Evolutionary conservation across 176 grass and related monocot genomes (phyloP).

Genomic region (Oryza glaberrima): DNA sequence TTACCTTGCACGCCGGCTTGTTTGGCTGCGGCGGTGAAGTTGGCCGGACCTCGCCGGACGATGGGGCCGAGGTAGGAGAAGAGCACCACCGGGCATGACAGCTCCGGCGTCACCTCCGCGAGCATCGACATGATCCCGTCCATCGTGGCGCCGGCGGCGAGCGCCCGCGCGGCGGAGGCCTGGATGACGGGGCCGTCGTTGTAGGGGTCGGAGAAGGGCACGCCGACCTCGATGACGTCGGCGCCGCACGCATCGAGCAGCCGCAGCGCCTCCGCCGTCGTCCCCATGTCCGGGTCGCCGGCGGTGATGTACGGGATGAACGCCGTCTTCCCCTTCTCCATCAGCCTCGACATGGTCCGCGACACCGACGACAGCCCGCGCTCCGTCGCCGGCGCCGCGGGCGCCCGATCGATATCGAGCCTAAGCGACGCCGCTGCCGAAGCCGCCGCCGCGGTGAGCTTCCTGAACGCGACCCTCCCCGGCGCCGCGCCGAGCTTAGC

Average conservation of each 20-base stretch:
- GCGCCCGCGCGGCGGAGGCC: conserved; percentile 64
- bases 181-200: conserved; percentile 71
- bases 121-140: conserved; percentile 76
- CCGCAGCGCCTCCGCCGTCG: conserved; percentile 69
- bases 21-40: conserved; percentile 57
- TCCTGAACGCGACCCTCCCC: background rate
- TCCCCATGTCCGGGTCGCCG: conserved; percentile 80
- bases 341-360: conserved; percentile 36
- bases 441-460: background rate
- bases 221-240: conserved; percentile 80
- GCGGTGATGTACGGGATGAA: conserved; percentile 88
- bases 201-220: conserved; percentile 80
- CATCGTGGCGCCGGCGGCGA: conserved; percentile 50
- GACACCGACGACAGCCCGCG: conserved; percentile 30
- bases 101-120: conserved; percentile 69
- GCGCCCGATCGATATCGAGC: background rate
- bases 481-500: background rate
- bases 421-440: background rate
- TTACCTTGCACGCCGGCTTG: conserved; percentile 62
- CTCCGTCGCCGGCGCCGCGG: background rate
- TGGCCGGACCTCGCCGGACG: conserved; percentile 46
- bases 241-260: conserved; percentile 69
- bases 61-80: conserved; percentile 81
- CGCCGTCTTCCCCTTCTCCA: conserved; percentile 46
- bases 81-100: conserved; percentile 85